A percentile compares a stretch with the other conserved stretches of the same genome.
phyloP scores from a whole-genome alignment of 805 yeast genomes.

The Ogataea methanolica region DNA sequence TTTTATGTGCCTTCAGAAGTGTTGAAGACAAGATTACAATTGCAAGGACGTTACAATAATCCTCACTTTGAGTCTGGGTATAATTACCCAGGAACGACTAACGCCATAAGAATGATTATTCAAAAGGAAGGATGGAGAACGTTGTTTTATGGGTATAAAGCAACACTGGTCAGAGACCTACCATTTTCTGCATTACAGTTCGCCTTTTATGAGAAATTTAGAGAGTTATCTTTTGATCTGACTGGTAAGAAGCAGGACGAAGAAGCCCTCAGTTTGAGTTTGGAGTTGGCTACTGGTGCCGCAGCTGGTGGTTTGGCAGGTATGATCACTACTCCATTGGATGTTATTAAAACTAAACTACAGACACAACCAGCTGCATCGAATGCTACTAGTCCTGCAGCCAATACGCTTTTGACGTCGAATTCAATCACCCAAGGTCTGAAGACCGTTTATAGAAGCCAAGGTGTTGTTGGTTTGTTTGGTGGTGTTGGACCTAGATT shows the following conservation, averaged over 20 bases:
- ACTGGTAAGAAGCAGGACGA: constrained; percentile 24
- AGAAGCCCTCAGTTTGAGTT: constrained; percentile 40
- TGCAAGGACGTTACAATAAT: constrained; percentile 86
- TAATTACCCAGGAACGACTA: constrained; percentile 69
- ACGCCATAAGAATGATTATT: constrained; percentile 65
- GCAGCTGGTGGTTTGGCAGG: constrained; percentile 96
- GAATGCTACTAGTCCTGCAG: constrained; percentile 4
- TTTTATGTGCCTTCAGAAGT: constrained; percentile 96
- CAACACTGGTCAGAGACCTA: constrained; percentile 85
- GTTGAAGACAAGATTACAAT: constrained; percentile 83
- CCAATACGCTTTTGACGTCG: constrained; percentile 22
- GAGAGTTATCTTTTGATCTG: constrained; percentile 50
- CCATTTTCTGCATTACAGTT: constrained; percentile 96
- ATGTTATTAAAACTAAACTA: constrained; percentile 86
- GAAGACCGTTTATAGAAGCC: constrained; percentile 54
- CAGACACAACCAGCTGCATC: constrained; percentile 65
- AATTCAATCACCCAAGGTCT: constrained; percentile 50
- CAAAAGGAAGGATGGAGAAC: constrained; percentile 70
- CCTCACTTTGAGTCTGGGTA: constrained; percentile 77
- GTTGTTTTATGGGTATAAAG: constrained; percentile 87
- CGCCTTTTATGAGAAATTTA: constrained; percentile 86
- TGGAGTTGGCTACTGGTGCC: constrained; percentile 86
- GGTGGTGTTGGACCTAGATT: constrained; percentile 96
- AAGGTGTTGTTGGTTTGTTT: constrained; percentile 78
- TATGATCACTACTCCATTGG: constrained; percentile 81